Percentiles rank a stretch among this genome's conserved stretches.
phyloP scores from a whole-genome alignment of 2,329 filamentous ascomycete genomes.

The Elsinoe necatrix region DNA sequence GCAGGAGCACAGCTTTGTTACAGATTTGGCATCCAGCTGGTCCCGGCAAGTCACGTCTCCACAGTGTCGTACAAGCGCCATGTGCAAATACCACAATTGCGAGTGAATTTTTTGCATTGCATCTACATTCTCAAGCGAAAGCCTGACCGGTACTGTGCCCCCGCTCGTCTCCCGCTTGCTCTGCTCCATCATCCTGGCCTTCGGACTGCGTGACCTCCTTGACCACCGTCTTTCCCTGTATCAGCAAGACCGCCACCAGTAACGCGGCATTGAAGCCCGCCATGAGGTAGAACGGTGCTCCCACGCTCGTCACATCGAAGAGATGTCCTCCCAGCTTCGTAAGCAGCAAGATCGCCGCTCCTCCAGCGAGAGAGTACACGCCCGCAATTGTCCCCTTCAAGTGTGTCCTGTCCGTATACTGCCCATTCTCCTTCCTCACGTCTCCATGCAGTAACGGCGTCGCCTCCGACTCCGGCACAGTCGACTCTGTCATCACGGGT shows the following conservation, averaged over 20 bases:
- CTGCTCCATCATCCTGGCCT: not conserved
- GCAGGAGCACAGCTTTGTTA: not conserved
- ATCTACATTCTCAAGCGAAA: not conserved
- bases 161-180: not conserved
- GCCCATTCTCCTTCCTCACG: not conserved
- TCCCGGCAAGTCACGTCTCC: not conserved
- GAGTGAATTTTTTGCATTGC: not conserved
- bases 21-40: not conserved
- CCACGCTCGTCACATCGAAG: constrained; percentile 66
- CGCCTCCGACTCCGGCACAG: not conserved
- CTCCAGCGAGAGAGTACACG: constrained; percentile 85
- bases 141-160: constrained; percentile 3
- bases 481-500: not conserved
- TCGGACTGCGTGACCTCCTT: not conserved
- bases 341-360: constrained; percentile 77
- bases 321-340: constrained; percentile 84
- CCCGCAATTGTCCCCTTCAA: constrained; percentile 93
- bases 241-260: constrained; percentile 38
- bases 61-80: not conserved
- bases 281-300: constrained; percentile 92
- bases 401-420: constrained; percentile 30
- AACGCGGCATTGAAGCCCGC: constrained; percentile 74
- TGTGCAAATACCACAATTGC: not conserved
- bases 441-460: constrained; percentile 12
- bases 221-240: constrained; percentile 16